Base-by-base conservation (phyloP, 176 grass and related monocot species). In the Zizania latifolia region DNA sequence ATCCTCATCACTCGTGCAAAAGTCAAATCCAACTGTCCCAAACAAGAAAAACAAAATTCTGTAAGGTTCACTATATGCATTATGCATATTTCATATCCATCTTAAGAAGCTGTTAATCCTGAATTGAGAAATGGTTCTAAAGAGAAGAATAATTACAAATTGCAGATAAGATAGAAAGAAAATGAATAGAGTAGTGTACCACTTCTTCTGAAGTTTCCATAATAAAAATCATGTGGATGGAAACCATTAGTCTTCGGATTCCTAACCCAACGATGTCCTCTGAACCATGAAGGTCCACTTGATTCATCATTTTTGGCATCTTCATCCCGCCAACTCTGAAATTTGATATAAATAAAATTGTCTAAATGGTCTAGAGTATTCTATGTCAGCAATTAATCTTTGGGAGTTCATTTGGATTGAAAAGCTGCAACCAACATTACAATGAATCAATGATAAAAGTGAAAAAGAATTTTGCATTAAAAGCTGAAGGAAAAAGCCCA, bases 241-340 rank as follows among this genome's bases (percentile, higher is more conserved):
- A 79, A 88, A 67, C 78, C 71, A 62, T 83, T 81, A 74, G 30
- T 81, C 64, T 36, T 94, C 19, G 75, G 51, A 77, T 79, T 78
- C 58, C 79, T 92, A 45, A 87, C 89, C 86, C 89, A 92, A 74
- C 71, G 63, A n/a, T 94, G 89, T 67, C 79, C 84, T 87, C 89
- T 93, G 89, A 94, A 92, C 91, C 94, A 98, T 62, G 89, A 89
- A 55, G 78, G 83, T 10, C 75, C 81, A 75, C 46, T 46, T 80
- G 86, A 77, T 73, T 81, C 37, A 55, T 76, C 84, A 29, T 45
- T 72, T 63, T 74, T 89, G 35, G 92, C 81, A 66, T 85, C 88
- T 82, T 94, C 91, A 78, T 87, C 89, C 62, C 76, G 75, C 89
- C 89, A 94, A 68, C 86, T 92, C 91, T 98, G 82, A 76, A 86